Conservation (phyloP, 129 eudicot species). For the Calendula officinalis region DNA sequence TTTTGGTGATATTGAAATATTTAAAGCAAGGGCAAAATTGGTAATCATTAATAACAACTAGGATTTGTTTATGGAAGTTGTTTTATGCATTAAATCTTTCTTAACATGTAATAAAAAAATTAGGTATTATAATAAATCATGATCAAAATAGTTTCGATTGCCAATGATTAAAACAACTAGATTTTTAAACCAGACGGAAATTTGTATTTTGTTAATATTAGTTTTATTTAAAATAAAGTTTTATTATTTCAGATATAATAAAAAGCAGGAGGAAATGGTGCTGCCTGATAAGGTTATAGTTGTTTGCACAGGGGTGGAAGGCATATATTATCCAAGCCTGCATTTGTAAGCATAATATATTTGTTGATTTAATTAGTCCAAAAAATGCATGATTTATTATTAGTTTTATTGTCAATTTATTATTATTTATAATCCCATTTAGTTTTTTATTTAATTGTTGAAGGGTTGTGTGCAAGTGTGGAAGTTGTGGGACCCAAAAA, state of each 20-base stretch:
- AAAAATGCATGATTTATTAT: not conserved
- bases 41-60: no score
- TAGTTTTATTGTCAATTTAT: not conserved
- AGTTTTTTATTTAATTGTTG: slow-evolving; percentile 3
- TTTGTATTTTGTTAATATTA: slow-evolving; percentile 6
- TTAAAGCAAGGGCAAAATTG: no score
- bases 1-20: no score
- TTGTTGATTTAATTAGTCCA: not conserved
- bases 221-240: not conserved
- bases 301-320: slow-evolving; percentile 74
- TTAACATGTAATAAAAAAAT: no score
- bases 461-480: slow-evolving; percentile 87
- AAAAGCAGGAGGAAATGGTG: slow-evolving; percentile 48
- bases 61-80: no score
- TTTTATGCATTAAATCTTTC: no score
- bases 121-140: no score
- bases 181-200: not conserved
- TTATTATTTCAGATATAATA: slow-evolving; percentile 33
- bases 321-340: slow-evolving; percentile 77
- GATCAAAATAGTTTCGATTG: no score
- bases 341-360: slow-evolving; percentile 66
- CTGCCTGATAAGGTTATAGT: slow-evolving; percentile 71
- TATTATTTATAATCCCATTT: not conserved
- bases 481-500: slow-evolving; percentile 71
- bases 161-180: no score